Evolutionary conservation across 805 yeast species (phyloP).

Genomic region (Cyberlindnera misumaiensis): DNA sequence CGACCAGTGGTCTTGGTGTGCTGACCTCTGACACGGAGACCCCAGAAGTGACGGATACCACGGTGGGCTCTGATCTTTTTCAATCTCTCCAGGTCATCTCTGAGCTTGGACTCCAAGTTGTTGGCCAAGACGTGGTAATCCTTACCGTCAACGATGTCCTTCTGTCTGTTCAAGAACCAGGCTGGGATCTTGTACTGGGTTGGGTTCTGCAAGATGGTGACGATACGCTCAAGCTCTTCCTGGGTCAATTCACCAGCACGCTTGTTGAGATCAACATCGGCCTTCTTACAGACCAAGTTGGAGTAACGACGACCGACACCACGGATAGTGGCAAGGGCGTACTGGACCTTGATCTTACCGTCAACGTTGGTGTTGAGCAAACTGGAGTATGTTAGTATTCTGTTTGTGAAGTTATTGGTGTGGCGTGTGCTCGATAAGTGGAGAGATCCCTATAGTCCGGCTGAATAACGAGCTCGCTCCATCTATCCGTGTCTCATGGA

Average conservation of each 20-base stretch:
- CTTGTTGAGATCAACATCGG: slow-evolving; percentile 96
- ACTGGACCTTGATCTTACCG: slow-evolving; percentile 99
- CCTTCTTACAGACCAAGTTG: slow-evolving; percentile 99
- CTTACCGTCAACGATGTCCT: slow-evolving; percentile 97
- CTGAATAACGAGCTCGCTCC: no score
- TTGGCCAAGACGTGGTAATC: slow-evolving; percentile 98
- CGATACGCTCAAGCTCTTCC: slow-evolving; percentile 99
- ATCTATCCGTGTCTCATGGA: no score
- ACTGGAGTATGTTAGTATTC: slow-evolving; percentile 47
- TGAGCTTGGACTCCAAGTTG: slow-evolving; percentile 98
- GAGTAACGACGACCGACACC: slow-evolving; percentile 99
- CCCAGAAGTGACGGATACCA: slow-evolving; percentile 99
- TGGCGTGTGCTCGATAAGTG: neutral
- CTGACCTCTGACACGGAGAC: slow-evolving; percentile 99
- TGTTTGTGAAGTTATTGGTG: neutral
- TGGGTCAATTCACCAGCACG: slow-evolving; percentile 99
- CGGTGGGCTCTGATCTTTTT: slow-evolving; percentile 99
- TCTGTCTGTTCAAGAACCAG: slow-evolving; percentile 99
- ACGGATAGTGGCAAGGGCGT: slow-evolving; percentile 99
- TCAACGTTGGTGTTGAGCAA: slow-evolving; percentile 99
- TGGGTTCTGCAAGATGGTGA: slow-evolving; percentile 99
- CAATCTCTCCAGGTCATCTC: slow-evolving; percentile 99
- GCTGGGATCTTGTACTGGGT: slow-evolving; percentile 98
- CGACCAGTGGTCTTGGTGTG: slow-evolving; percentile 99
- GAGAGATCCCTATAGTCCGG: no score